Evolutionary conservation across 202 grass and related monocot species (phyloP).

Genomic region (Cymbopogon flexuosus): DNA sequence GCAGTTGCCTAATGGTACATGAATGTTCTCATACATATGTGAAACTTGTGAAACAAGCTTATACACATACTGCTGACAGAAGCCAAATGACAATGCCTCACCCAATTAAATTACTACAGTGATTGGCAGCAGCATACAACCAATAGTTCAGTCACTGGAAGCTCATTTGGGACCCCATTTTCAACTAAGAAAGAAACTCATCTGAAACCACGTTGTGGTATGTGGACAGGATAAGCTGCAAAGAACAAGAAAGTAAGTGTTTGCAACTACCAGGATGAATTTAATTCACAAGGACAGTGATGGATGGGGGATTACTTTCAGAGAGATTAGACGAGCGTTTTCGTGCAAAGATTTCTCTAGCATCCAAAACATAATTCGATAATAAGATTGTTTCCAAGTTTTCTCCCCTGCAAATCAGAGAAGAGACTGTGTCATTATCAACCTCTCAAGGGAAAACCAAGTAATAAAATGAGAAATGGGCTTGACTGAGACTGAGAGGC

Average conservation of each 20-base stretch:
- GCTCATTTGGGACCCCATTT: not conserved
- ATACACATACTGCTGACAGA: constrained; percentile 32
- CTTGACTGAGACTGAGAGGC: not conserved
- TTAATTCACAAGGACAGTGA: constrained; percentile 3
- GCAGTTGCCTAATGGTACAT: not conserved
- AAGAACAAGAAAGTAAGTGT: constrained; percentile 25
- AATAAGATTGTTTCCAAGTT: constrained; percentile 54
- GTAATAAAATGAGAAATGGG: constrained; percentile 4
- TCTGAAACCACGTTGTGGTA: constrained; percentile 34
- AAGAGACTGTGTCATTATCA: constrained; percentile 26
- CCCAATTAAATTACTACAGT: not conserved
- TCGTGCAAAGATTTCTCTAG: constrained; percentile 55
- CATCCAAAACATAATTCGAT: constrained; percentile 49
- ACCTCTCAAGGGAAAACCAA: not conserved
- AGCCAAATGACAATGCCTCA: not conserved
- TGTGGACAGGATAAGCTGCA: constrained; percentile 34
- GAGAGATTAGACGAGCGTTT: constrained; percentile 66
- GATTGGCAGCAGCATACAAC: not conserved
- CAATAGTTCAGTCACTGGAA: constrained; percentile 6
- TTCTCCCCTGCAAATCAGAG: constrained; percentile 66
- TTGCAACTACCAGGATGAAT: not conserved
- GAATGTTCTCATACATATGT: constrained; percentile 15
- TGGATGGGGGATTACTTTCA: constrained; percentile 43
- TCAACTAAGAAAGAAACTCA: not conserved
- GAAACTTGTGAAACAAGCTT: constrained; percentile 28